These are phyloP conservation scores for Zygnema cylindricum DNA, from an alignment of 139 green algal genomes.

Conservation along the genomic window DNA sequence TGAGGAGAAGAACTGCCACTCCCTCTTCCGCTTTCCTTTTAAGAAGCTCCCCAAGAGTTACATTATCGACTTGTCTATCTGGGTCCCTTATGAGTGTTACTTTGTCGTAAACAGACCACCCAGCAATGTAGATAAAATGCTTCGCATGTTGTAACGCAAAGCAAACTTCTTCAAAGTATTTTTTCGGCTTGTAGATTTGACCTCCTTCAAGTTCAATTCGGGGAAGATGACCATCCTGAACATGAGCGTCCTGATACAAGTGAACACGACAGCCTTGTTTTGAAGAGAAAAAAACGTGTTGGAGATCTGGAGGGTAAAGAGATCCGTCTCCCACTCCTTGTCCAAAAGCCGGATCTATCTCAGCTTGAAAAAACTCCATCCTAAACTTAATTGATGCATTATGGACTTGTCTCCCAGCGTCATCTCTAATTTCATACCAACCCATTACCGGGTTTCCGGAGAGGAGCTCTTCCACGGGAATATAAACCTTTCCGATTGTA, in stretches of 20 bases:
- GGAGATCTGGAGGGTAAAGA: slow-evolving; percentile 30
- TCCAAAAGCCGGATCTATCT: slow-evolving; percentile 6
- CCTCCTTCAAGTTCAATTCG: slow-evolving; percentile 56
- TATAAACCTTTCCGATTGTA: background rate
- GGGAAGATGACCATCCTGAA: slow-evolving; percentile 43
- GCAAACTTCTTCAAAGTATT: slow-evolving; percentile 71
- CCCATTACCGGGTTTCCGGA: background rate
- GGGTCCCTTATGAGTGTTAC: slow-evolving; percentile 60
- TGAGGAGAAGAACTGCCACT: slow-evolving; percentile 68
- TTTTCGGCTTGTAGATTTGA: slow-evolving; percentile 52
- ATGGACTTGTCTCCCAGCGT: slow-evolving; percentile 66
- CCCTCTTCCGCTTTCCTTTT: slow-evolving; percentile 58
- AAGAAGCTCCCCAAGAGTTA: slow-evolving; percentile 69
- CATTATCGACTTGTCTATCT: background rate
- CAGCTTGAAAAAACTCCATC: background rate
- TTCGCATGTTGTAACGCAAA: slow-evolving; percentile 59
- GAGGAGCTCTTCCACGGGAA: slow-evolving; percentile 12
- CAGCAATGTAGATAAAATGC: slow-evolving; percentile 72
- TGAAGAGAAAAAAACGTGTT: slow-evolving; percentile 64
- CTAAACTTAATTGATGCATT: slow-evolving; percentile 63
- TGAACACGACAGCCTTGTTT: slow-evolving; percentile 63
- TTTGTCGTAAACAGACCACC: slow-evolving; percentile 69
- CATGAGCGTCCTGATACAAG: slow-evolving; percentile 73
- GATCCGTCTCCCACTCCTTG: background rate
- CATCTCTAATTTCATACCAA: slow-evolving; percentile 48